phyloP scores from a whole-genome alignment of 352 stramenopile genomes.

The Pythium pyrilobum region DNA sequence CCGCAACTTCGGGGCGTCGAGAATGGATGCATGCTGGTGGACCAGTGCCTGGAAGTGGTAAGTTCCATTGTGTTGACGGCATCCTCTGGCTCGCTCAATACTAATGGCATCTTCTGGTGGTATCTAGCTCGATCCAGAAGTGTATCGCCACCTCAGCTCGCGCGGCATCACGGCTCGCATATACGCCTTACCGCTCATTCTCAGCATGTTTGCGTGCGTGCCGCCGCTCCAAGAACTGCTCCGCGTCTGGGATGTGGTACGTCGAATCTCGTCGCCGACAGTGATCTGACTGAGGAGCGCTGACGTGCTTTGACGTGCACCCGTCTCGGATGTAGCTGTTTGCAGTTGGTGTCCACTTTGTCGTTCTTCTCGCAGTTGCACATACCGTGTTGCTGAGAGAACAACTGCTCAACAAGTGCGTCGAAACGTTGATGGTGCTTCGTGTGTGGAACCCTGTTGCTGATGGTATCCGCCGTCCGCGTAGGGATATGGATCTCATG shows the following conservation, averaged over 20 bases:
- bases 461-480: too few species aligned
- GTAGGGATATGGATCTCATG: conserved; percentile 83
- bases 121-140: conserved; percentile 62
- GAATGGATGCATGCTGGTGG: conserved; percentile 72
- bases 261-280: neutral
- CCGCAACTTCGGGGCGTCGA: conserved; percentile 81
- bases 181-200: conserved; percentile 84
- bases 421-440: neutral
- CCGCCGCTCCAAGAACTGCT: conserved; percentile 85
- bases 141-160: conserved; percentile 73
- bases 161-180: conserved; percentile 78
- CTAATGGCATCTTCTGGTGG: neutral
- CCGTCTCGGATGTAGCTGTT: conserved; percentile 80
- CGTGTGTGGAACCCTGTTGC: too few species aligned
- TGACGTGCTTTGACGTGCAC: neutral
- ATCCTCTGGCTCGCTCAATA: neutral
- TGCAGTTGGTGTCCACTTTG: conserved; percentile 88
- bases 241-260: conserved; percentile 88
- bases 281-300: neutral
- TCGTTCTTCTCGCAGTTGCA: conserved; percentile 85
- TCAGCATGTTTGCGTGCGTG: conserved; percentile 89
- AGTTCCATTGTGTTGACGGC: neutral
- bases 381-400: conserved; percentile 86
- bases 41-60: conserved; percentile 55
- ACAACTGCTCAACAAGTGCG: conserved; percentile 72